Base-by-base conservation (phyloP, 768 basidiomycete genomes). In the Suillus lakei region DNA sequence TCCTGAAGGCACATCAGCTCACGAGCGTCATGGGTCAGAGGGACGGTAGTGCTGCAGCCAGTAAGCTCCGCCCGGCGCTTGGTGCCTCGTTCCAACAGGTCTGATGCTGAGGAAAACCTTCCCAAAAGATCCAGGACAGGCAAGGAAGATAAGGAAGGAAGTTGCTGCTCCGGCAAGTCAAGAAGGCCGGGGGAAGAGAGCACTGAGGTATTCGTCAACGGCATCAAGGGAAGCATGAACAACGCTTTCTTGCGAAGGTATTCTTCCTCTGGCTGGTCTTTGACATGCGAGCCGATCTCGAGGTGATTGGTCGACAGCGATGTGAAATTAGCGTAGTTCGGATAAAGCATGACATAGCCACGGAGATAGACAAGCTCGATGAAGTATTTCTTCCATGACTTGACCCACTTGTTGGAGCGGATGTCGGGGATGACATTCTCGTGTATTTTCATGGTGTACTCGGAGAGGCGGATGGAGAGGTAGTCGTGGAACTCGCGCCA, bases 301-400 rank as follows among this genome's bases (percentile, higher is more conserved):
- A 95, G 84, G 71, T 94, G 94, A 74, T 96, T 96, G n/a, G 93
- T 96, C 66, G 95, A 95, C 8, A 96, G 76, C 34, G 93, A 94
- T 43, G 82, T 74, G 70, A 88, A 93, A 51, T 81, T 82, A 48
- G 80, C 83, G 72, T 86, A 95, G 78, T 95, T 96, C 13, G 94
- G 93, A 72, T 96, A 96, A 36, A 96, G 85, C 94, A 95, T 95
- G 60, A 88, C 86, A 76, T 93, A 93, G 3, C 93, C 92, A 6
- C 88, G 87, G 16, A 96, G 83, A 75, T 89, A 92, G 48, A 86
- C 88, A 62, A 95, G 82, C 76, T 96, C 94, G 76, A 95, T 95
- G 74, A 95, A 93, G 77, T 90, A 95, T 67, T 89, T 89, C 76
- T 96, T 96, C 94, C 94, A 96, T 8, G 91, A 93, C 59, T 83